A percentile compares a stretch with the other conserved stretches of the same genome.
Conservation (phyloP, 805 yeast genomes). For the Teunomyces gatunensis region DNA sequence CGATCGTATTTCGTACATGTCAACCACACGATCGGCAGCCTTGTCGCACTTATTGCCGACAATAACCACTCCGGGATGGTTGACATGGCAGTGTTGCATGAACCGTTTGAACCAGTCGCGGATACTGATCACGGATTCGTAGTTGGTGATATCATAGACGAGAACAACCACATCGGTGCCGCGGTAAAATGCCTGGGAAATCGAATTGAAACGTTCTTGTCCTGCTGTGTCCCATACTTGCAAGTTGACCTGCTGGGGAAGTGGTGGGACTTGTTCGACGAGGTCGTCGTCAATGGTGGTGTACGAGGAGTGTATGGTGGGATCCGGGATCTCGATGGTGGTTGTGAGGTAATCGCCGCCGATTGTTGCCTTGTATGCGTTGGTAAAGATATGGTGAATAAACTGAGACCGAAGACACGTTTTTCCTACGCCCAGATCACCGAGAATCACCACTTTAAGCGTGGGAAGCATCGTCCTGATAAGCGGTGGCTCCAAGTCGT, state of each 20-base stretch:
- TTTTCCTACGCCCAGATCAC: conserved; percentile 61
- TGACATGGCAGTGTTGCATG: conserved; percentile 46
- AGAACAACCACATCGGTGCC: conserved; percentile 57
- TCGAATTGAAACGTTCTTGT: conserved; percentile 47
- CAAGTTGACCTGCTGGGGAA: conserved; percentile 29
- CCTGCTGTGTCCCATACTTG: conserved; percentile 59
- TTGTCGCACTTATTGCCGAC: conserved; percentile 55
- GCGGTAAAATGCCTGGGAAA: conserved; percentile 54
- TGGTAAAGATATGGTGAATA: conserved; percentile 53
- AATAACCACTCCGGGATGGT: conserved; percentile 46
- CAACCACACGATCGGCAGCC: conserved; percentile 31
- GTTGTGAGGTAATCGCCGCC: conserved; percentile 59
- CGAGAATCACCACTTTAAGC: conserved; percentile 52
- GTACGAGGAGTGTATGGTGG: neutral
- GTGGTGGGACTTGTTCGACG: conserved; percentile 5
- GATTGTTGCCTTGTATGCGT: conserved; percentile 56
- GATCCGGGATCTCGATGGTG: conserved; percentile 16
- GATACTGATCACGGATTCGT: conserved; percentile 48
- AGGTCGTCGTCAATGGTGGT: neutral
- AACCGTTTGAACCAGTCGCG: conserved; percentile 49
- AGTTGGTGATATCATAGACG: conserved; percentile 53
- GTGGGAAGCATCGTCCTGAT: conserved; percentile 12
- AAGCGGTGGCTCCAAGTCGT: neutral
- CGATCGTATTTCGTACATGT: conserved; percentile 33
- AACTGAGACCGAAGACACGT: conserved; percentile 56